These are phyloP conservation scores for Setaria viridis DNA, from an alignment of 202 grass and related monocot species.

Conservation along the genomic window DNA sequence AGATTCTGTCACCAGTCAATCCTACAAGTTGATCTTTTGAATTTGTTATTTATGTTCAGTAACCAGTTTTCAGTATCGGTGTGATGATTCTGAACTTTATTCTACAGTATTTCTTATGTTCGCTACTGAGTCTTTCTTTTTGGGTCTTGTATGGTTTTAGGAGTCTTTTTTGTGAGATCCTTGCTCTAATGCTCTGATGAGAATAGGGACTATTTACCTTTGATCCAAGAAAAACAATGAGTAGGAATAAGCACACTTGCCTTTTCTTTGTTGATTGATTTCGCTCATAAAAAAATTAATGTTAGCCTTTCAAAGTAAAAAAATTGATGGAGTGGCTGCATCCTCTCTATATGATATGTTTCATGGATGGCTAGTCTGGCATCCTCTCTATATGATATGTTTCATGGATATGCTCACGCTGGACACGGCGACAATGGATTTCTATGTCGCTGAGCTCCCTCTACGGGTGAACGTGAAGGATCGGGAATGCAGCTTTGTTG, in stretches of 20 bases:
- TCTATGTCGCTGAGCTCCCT: neutral
- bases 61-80: neutral
- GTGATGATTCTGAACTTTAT: neutral
- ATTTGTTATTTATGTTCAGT: neutral
- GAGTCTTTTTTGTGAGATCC: neutral
- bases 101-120: neutral
- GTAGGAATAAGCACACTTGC: neutral
- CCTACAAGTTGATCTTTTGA: neutral
- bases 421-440: slow-evolving; percentile 5
- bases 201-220: neutral
- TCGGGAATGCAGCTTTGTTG: neutral
- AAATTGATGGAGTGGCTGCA: neutral
- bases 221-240: neutral
- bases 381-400: neutral
- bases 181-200: neutral
- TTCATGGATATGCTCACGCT: neutral
- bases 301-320: neutral
- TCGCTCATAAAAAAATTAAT: neutral
- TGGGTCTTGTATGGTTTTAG: neutral
- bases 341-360: neutral
- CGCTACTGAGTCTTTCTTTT: neutral
- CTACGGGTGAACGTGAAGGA: neutral
- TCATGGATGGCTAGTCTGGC: neutral
- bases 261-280: neutral
- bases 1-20: neutral